phyloP scores from a whole-genome alignment of 176 grass and related monocot genomes.

The Coix lacrymajobi region DNA sequence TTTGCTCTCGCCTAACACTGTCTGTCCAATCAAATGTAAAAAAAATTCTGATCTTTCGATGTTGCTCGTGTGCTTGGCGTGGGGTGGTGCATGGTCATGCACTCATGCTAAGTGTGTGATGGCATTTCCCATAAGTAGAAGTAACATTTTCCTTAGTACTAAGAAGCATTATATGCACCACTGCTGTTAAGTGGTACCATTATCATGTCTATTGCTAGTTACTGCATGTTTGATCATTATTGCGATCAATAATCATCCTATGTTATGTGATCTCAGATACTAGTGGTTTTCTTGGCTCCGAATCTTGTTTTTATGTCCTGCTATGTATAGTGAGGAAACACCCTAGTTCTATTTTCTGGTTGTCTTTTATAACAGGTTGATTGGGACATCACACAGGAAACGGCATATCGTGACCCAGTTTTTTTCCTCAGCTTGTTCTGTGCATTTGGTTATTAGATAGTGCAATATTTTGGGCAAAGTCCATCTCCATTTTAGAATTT shows the following conservation, averaged over 20 bases:
- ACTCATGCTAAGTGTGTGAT: conserved; percentile 10
- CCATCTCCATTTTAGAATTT: neutral
- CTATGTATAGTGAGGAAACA: neutral
- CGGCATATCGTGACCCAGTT: neutral
- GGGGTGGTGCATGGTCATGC: neutral
- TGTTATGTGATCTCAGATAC: neutral
- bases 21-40: conserved; percentile 21
- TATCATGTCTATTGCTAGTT: neutral
- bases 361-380: neutral
- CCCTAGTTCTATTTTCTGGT: neutral
- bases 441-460: neutral
- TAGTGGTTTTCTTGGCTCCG: neutral
- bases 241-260: neutral
- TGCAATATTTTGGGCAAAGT: neutral
- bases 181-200: neutral
- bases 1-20: conserved; percentile 30
- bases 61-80: neutral
- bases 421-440: neutral
- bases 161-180: neutral
- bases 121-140: conserved; percentile 10
- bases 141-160: conserved; percentile 1
- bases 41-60: neutral
- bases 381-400: neutral
- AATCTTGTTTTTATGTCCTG: neutral
- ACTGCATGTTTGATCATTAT: neutral